These are phyloP conservation scores for Calonectria honghensis DNA, from an alignment of 2,329 filamentous ascomycete species.

Conservation along the genomic window DNA sequence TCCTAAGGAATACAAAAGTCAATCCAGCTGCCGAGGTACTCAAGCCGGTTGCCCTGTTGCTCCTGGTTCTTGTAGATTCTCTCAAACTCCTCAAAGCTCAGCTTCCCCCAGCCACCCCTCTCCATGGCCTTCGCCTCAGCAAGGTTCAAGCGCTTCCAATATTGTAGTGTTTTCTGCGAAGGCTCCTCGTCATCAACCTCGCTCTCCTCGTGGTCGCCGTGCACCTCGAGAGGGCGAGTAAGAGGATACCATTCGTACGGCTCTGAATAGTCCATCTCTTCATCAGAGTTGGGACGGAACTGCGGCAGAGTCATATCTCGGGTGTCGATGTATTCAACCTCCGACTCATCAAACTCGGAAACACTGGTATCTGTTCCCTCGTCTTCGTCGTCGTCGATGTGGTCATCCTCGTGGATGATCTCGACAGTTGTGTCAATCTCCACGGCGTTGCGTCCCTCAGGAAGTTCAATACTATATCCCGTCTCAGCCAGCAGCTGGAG, in stretches of 20 bases:
- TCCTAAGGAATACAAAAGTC: conserved; percentile 82
- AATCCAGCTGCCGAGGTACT: conserved; percentile 93
- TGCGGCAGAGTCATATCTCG: conserved; percentile 81
- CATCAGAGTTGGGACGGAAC: conserved; percentile 75
- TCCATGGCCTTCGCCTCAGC: conserved; percentile 81
- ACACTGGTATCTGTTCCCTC: conserved; percentile 34
- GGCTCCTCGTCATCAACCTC: conserved; percentile 52
- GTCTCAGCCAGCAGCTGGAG: conserved; percentile 64
- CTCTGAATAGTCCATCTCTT: conserved; percentile 45
- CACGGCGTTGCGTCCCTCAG: conserved; percentile 57
- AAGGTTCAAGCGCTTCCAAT: conserved; percentile 75
- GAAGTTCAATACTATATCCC: conserved; percentile 66
- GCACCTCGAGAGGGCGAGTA: conserved; percentile 35
- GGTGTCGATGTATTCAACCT: conserved; percentile 48
- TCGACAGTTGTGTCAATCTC: conserved; percentile 57
- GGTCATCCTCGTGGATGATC: conserved; percentile 49
- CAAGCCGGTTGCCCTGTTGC: conserved; percentile 77
- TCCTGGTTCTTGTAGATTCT: conserved; percentile 81
- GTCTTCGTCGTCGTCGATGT: conserved; percentile 1
- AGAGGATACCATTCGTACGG: conserved; percentile 50
- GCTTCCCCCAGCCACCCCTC: conserved; percentile 86
- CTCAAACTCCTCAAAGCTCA: conserved; percentile 88
- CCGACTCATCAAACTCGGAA: conserved; percentile 46
- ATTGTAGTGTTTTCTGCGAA: conserved; percentile 60
- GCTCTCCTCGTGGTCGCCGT: conserved; percentile 37